Evolutionary conservation across 2,329 filamentous ascomycete genomes (phyloP).

Genomic region (Akanthomyces lecanii): DNA sequence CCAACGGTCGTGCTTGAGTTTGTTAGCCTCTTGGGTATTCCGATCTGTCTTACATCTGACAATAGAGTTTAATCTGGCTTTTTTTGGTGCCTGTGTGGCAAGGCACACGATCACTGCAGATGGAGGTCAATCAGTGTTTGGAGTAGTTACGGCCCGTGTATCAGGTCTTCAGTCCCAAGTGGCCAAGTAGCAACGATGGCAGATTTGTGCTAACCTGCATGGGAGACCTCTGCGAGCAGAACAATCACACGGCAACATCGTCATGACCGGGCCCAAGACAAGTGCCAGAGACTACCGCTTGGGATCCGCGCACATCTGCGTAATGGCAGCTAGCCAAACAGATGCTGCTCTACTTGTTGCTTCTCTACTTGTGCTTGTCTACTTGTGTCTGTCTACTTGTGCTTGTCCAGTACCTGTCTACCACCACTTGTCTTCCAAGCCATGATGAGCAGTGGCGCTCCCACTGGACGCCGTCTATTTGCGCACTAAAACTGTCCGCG

Average conservation of each 20-base stretch:
- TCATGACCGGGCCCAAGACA: not conserved
- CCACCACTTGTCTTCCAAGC: not conserved
- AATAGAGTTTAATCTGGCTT: slow-evolving; percentile 1
- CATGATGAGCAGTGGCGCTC: not conserved
- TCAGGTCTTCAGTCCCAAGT: not conserved
- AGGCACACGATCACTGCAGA: not conserved
- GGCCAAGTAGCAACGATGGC: not conserved
- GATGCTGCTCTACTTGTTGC: not conserved
- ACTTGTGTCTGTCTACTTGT: not conserved
- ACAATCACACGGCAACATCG: not conserved
- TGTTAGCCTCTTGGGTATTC: not conserved
- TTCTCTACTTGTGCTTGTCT: not conserved
- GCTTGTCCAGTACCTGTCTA: too few relatives aligned
- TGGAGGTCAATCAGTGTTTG: not conserved
- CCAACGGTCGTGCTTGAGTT: not conserved
- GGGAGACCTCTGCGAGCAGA: slow-evolving; percentile 5
- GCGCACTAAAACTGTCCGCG: slow-evolving; percentile 2
- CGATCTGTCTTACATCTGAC: slow-evolving; percentile 7
- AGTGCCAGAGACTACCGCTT: not conserved
- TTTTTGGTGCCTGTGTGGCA: not conserved
- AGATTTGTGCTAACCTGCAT: not conserved
- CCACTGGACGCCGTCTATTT: not conserved
- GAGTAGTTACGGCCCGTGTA: not conserved
- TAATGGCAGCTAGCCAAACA: not conserved
- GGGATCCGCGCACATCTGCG: not conserved